A percentile compares a stretch with the other conserved stretches of the same genome.
These are phyloP conservation scores for Scolecobasidium constrictum DNA, from an alignment of 2,329 filamentous ascomycete genomes.

Conservation along the genomic window DNA sequence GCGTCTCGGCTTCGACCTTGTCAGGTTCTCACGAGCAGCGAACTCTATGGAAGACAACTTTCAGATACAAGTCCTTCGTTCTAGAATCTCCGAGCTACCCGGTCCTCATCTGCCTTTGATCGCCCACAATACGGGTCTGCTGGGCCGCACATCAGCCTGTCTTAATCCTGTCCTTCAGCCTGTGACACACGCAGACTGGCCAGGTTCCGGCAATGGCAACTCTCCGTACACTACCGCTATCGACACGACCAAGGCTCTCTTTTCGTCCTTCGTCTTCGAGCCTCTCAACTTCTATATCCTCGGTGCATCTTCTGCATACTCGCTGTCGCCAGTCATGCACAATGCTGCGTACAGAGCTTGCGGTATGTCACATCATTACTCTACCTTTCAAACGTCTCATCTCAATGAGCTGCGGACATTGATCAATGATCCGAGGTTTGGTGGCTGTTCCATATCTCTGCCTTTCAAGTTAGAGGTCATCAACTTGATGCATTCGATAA, in stretches of 20 bases:
- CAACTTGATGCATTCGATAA: slow-evolving; percentile 53
- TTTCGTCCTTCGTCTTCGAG: slow-evolving; percentile 55
- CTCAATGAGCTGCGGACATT: slow-evolving; percentile 53
- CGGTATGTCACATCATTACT: slow-evolving; percentile 59
- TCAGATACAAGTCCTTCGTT: slow-evolving; percentile 45
- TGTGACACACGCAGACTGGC: slow-evolving; percentile 37
- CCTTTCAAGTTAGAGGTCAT: slow-evolving; percentile 67
- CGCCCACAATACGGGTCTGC: slow-evolving; percentile 52
- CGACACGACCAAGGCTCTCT: slow-evolving; percentile 55
- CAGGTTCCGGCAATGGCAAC: slow-evolving; percentile 10
- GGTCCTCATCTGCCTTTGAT: slow-evolving; percentile 43
- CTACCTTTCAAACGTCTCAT: slow-evolving; percentile 51
- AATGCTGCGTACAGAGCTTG: slow-evolving; percentile 55
- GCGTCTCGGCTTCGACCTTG: slow-evolving; percentile 48
- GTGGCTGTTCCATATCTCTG: slow-evolving; percentile 59
- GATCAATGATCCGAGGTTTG: slow-evolving; percentile 56
- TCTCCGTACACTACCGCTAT: slow-evolving; percentile 25
- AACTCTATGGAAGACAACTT: slow-evolving; percentile 51
- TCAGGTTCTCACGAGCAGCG: slow-evolving; percentile 49
- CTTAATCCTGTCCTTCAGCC: slow-evolving; percentile 56
- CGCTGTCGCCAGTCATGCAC: slow-evolving; percentile 69
- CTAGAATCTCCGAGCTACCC: slow-evolving; percentile 33
- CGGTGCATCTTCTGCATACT: slow-evolving; percentile 62
- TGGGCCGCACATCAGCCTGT: slow-evolving; percentile 53
- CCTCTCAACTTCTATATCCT: slow-evolving; percentile 64